Evolutionary conservation across 2,329 filamentous ascomycete genomes (phyloP), one percentile per base, ranked within the genome.

Genomic region (Sporothrix inflata): DNA sequence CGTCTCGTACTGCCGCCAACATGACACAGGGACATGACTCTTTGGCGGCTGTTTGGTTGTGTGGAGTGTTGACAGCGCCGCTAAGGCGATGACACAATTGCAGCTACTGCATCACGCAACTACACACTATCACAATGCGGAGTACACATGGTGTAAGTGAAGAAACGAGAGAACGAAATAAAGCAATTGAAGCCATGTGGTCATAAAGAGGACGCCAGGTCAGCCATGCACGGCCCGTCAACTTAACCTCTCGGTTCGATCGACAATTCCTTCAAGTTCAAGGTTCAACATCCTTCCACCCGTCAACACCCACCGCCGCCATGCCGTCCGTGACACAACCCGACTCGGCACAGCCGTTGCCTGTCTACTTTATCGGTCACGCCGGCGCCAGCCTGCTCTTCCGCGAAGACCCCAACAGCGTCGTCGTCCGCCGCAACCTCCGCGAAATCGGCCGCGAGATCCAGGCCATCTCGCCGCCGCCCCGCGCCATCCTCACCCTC

Each of bases 331-430:
- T 34, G 19, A 27, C 24, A 14, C 34, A 57, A 38, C n/a, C n/a
- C 16, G 42, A 27, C 12, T 11, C 30, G 57, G 21, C 38, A 4
- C 51, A 16, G 38, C 63, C 65, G 9, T 21, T 60, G 51, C 71
- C 65, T 8, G 53, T 65, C 51, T 69, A 69, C 45, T 69, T 69
- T 45, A 69, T 71, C 61, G 70, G 70, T 49, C 70, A 71, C 24
- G 70, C 70, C 14, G 70, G 70, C 1, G 70, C 47, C 34, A 40
- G 21, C 14, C 49, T 71, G 21, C 70, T 71, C 24, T 71, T 71
- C 38, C 70, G 70, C 14, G 24, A 67, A 6, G 61, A 61, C 42
- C 34, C n/a, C 34, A 27, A 47, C 49, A 60, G 47, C n/a, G 49
- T 8, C 21, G 47, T 27, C 11, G 61, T 71, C 7, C 47, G 60